Evolutionary conservation across 306 rosid genomes (phyloP), one percentile per base, ranked within the genome.

Genomic region (Boehmeria nivea): DNA sequence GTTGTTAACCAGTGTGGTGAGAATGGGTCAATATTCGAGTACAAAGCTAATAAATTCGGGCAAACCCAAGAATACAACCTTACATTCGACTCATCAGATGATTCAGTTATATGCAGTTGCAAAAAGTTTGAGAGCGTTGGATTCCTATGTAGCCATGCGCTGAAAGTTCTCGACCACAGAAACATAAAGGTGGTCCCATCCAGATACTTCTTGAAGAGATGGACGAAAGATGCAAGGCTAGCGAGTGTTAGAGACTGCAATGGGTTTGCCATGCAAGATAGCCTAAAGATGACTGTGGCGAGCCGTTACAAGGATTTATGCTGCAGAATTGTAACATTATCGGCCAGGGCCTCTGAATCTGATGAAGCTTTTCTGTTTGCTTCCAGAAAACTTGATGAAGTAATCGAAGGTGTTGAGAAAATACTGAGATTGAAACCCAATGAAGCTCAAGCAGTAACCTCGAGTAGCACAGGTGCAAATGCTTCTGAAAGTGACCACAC

Each of bases 371-470:
- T 75, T 72, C 71, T 61, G 47, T 84, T 72, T 63, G 77, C 78
- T 2, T 57, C 24, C 3, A 59, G 53, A 43, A 73, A 78, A 61
- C 75, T 84, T 57, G 79, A 80, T 52, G 78, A 80, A 73, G 58
- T 77, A 63, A 78, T 70, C 71, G 81, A 78, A 67, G 83, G 85
- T 45, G 79, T 84, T 62, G 79, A 78, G 76, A 81, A 78, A 66
- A 71, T 81, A 27, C 57, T 81, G 73, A 60, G 64, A 56, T 44
- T 24, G 34, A 72, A 63, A 51, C 64, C 46, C 26, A 81, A 42
- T 50, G 78, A 76, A 59, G 72, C 72, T 62, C 85, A 70, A 51
- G 76, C 63, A 57, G 46, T 67, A 72, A 42, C 77, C 70, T 61
- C 79, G 43, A 65, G 68, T 62, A n/a, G n/a, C n/a, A n/a, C n/a